Conservation (phyloP, 2,329 filamentous ascomycete genomes). For the Coniochaeta prunicola region DNA sequence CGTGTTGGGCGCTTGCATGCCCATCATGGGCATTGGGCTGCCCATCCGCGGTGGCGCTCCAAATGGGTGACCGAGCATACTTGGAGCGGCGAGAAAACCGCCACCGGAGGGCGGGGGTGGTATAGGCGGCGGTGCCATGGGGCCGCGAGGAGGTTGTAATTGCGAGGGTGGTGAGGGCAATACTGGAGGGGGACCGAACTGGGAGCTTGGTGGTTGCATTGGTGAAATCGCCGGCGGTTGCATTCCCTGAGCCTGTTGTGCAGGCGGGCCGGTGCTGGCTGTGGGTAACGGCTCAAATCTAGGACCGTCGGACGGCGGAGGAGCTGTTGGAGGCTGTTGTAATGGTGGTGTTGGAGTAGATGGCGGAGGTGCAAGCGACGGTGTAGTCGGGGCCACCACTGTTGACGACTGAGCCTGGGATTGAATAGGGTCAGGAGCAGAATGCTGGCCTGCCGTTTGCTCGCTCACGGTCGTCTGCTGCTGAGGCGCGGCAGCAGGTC, state of each 20-base stretch:
- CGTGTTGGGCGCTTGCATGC: conserved; percentile 10
- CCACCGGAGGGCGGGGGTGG: conserved; percentile 11
- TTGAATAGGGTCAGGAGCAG: conserved; percentile 4
- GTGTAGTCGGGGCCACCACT: conserved; percentile 7
- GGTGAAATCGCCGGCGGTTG: not conserved
- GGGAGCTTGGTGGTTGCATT: not conserved
- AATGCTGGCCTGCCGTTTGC: not conserved
- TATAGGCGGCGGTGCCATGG: conserved; percentile 8
- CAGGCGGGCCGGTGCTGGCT: not conserved
- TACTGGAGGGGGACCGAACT: not conserved
- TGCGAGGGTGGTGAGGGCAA: not conserved
- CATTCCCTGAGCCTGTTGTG: not conserved
- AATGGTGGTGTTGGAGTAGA: conserved; percentile 10
- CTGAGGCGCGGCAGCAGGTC: not conserved
- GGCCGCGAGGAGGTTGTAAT: not conserved
- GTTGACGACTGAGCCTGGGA: conserved; percentile 12
- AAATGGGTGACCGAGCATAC: conserved; percentile 19
- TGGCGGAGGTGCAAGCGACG: conserved; percentile 11
- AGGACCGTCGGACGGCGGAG: conserved; percentile 5
- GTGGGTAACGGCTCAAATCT: conserved; percentile 3
- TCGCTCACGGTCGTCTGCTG: not conserved
- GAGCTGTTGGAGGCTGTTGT: not conserved
- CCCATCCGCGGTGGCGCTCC: conserved; percentile 14
- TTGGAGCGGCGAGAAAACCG: conserved; percentile 17
- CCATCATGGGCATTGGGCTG: conserved; percentile 17